Percentiles rank a stretch among this genome's conserved stretches.
Conservation (phyloP, 2,329 filamentous ascomycete species). For the Penicillium sp. region DNA sequence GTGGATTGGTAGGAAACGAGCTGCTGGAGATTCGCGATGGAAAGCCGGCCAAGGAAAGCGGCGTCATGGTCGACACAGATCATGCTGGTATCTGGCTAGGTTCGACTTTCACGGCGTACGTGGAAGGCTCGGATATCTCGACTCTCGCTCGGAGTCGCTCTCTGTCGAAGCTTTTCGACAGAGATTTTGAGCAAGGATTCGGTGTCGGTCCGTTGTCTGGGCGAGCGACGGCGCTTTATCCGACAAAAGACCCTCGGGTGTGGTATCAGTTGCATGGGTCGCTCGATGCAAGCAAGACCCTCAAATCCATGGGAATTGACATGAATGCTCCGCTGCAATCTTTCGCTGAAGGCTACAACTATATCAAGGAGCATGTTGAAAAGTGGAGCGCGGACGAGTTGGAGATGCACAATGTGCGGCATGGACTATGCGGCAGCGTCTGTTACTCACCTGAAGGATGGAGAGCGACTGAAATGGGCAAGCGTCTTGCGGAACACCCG, state of each 20-base stretch:
- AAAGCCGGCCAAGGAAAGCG: slow-evolving; percentile 8
- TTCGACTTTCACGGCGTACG: slow-evolving; percentile 35
- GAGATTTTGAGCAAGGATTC: background rate
- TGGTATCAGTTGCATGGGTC: slow-evolving; percentile 58
- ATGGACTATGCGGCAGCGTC: slow-evolving; percentile 49
- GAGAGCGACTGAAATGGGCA: slow-evolving; percentile 49
- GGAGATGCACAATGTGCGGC: slow-evolving; percentile 44
- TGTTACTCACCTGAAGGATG: slow-evolving; percentile 50
- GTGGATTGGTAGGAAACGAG: slow-evolving; percentile 46
- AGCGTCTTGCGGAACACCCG: slow-evolving; percentile 45
- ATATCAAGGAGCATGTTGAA: slow-evolving; percentile 33
- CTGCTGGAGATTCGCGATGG: slow-evolving; percentile 34
- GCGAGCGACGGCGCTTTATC: slow-evolving; percentile 52
- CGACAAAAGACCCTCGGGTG: slow-evolving; percentile 47
- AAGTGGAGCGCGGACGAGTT: slow-evolving; percentile 46
- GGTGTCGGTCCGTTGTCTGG: slow-evolving; percentile 32
- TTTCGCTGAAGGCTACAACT: slow-evolving; percentile 18
- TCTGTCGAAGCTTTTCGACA: background rate
- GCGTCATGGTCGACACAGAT: slow-evolving; percentile 50
- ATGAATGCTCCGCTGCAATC: slow-evolving; percentile 22
- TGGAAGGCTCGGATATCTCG: background rate
- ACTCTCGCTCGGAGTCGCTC: background rate
- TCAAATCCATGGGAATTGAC: slow-evolving; percentile 52
- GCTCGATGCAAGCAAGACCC: slow-evolving; percentile 47
- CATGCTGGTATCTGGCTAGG: slow-evolving; percentile 51